Conservation (phyloP, 2,329 filamentous ascomycete genomes). For the Balansia obtecta region DNA sequence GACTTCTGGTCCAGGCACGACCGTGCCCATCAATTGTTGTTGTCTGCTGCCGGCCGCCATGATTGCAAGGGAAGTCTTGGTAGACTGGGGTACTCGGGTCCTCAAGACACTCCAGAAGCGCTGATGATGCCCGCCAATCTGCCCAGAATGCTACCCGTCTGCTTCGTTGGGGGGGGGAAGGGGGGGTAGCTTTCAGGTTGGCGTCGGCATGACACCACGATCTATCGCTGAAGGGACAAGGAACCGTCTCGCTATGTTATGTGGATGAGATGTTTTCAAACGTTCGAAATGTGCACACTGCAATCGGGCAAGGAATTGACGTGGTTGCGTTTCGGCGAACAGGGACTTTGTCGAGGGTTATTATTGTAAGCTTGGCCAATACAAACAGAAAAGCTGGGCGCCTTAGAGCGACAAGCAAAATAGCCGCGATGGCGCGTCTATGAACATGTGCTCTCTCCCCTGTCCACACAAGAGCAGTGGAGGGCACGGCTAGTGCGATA, state of each 20-base stretch:
- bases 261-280: background rate
- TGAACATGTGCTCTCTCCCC: too few relatives aligned
- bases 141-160: background rate
- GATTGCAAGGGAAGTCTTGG: background rate
- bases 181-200: conserved; percentile 4
- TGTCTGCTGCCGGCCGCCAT: conserved; percentile 3
- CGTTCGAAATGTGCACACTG: background rate
- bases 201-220: conserved; percentile 3
- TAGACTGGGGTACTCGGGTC: too few relatives aligned
- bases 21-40: conserved; percentile 14
- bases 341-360: background rate
- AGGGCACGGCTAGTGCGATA: conserved; percentile 12
- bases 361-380: background rate
- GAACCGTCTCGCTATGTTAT: background rate
- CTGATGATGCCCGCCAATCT: background rate
- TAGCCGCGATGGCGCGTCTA: conserved; percentile 1
- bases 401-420: background rate
- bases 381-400: background rate
- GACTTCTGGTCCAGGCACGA: conserved; percentile 66
- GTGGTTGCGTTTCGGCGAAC: background rate
- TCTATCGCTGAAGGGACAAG: background rate
- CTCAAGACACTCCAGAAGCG: background rate
- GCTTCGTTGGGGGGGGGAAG: background rate
- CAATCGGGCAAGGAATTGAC: too few relatives aligned
- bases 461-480: too few relatives aligned